Base-by-base conservation (phyloP, 495 filamentous ascomycete species). In the Rostrohypoxylon terebratum region DNA sequence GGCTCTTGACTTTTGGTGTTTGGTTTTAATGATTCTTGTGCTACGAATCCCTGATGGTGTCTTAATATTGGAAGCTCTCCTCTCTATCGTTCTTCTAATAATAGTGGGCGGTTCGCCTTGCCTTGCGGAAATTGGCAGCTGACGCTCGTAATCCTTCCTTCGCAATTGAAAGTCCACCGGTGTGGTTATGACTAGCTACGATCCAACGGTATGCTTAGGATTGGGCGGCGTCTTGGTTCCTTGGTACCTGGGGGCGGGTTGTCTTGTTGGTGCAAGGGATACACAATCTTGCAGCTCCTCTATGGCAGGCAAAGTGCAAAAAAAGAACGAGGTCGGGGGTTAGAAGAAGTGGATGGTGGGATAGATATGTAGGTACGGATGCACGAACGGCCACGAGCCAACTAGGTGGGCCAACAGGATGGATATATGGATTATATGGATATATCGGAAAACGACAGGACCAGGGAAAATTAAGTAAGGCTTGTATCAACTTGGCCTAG, bases 281-380 rank as follows among this genome's bases (percentile, higher is more conserved):
- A 20, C 40, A n/a, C 21, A 69, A 58, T 66, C 42, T 66, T 65
- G 71, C 65, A 59, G 65, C 47, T 48, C 58, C 54, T 66, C 45
- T 65, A 45, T 64, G 60, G 65, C 38, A 66, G 48, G 40, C 48
- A 59, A 42, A 42, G 38, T 42, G 38, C 20, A 65, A 31, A 28
- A 42, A 45, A 20, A 66, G 60, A 66, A 68, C 68, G 48, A 66
- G 60, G 57, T 73, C 60, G 71, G 66, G 66, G 68, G 63, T 63
- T 63, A 55, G 23, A 14, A 36, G 61, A 63, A 54, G 68, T 51
- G 58, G 71, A 16, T 57, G 66, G 66, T 59, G 66, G 71, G 71
- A 74, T 74, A 70, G 59, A 51, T 63, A 61, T 74, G 71, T 69
- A 73, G 72, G 72, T 74, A 74, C 72, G 47, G 72, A 71, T 67